phyloP scores from a whole-genome alignment of 768 basidiomycete species.

The Macrolepiota dolichaula region DNA sequence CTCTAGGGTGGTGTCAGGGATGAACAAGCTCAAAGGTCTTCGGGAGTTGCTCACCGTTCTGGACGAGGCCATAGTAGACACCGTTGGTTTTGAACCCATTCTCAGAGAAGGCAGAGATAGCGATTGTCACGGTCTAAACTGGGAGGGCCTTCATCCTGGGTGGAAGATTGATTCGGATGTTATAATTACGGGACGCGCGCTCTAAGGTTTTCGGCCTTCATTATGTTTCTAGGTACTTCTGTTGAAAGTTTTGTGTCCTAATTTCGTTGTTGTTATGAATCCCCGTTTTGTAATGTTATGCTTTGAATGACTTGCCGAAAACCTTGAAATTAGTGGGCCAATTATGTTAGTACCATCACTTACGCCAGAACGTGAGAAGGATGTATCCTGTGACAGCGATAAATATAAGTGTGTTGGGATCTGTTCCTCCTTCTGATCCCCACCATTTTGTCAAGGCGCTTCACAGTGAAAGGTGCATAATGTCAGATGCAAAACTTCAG shows the following conservation, averaged over 20 bases:
- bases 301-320: too few relatives aligned
- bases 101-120: neutral
- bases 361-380: conserved; percentile 6
- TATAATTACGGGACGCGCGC: neutral
- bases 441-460: neutral
- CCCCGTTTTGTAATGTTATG: neutral
- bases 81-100: neutral
- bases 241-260: neutral
- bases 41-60: conserved; percentile 1
- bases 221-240: too few relatives aligned
- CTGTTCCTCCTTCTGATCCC: neutral
- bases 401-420: neutral
- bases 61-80: neutral
- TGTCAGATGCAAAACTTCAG: neutral
- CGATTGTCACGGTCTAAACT: neutral
- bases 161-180: neutral
- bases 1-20: conserved; percentile 3
- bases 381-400: neutral
- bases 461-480: neutral
- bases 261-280: neutral
- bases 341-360: neutral
- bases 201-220: neutral
- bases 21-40: conserved; percentile 1
- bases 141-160: neutral
- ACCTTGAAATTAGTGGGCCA: too few relatives aligned